phyloP scores from a whole-genome alignment of 2,329 filamentous ascomycete species.

The Colletotrichum phormii region DNA sequence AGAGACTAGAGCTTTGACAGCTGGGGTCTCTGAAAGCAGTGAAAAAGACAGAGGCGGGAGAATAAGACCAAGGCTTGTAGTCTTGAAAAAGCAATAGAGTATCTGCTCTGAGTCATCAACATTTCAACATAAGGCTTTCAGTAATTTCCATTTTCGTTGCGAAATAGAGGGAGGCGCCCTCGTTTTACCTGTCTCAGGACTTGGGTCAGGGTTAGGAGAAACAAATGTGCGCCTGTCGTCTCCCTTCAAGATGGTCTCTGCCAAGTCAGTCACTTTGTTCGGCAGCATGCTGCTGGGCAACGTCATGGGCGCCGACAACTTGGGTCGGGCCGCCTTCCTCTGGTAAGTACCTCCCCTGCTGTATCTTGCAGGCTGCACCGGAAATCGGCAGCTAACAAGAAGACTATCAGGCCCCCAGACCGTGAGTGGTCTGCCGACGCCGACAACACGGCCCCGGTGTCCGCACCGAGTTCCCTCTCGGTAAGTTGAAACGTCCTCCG shows the following conservation, averaged over 20 bases:
- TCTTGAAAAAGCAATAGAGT: too few relatives aligned
- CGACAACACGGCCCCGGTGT: slow-evolving; percentile 64
- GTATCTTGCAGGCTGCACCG: not conserved
- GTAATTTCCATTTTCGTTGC: too few relatives aligned
- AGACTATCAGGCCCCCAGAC: slow-evolving; percentile 55
- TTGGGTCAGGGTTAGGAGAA: too few relatives aligned
- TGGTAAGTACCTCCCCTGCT: slow-evolving; percentile 51
- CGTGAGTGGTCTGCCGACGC: slow-evolving; percentile 64
- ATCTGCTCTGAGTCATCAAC: too few relatives aligned
- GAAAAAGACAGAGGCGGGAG: too few relatives aligned
- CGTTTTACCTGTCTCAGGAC: too few relatives aligned
- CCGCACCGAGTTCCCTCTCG: slow-evolving; percentile 67
- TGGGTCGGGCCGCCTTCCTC: slow-evolving; percentile 69
- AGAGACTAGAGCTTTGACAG: not conserved
- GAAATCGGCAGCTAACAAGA: not conserved
- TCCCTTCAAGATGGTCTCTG: slow-evolving; percentile 35
- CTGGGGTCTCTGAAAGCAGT: not conserved
- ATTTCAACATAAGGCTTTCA: too few relatives aligned
- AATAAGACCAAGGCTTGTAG: too few relatives aligned
- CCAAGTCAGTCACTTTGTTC: slow-evolving; percentile 27
- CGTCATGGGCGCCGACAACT: slow-evolving; percentile 42
- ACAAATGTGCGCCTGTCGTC: not conserved
- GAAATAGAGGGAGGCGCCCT: too few relatives aligned
- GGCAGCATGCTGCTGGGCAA: slow-evolving; percentile 34
- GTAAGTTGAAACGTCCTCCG: slow-evolving; percentile 46